A percentile compares a stretch with the other conserved stretches of the same genome.
Conservation (phyloP, 2,329 filamentous ascomycete genomes). For the Plectosphaerella cucumerina region DNA sequence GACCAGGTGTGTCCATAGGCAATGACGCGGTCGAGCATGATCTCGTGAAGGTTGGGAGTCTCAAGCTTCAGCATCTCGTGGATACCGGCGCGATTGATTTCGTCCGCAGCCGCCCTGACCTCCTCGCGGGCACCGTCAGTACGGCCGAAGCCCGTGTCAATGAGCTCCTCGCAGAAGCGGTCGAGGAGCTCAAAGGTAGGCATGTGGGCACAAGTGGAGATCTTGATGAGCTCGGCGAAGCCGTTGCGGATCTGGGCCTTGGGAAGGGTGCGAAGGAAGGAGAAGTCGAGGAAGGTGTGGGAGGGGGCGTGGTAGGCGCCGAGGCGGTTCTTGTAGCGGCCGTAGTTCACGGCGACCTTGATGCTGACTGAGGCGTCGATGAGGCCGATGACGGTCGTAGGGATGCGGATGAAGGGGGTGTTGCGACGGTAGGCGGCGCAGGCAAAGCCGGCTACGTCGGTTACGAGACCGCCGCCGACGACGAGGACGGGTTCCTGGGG, state of each 20-base stretch:
- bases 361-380: constrained; percentile 74
- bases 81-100: constrained; percentile 66
- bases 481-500: constrained; percentile 58
- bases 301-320: constrained; percentile 70
- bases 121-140: constrained; percentile 50
- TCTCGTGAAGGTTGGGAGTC: constrained; percentile 70
- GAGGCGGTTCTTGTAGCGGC: constrained; percentile 70
- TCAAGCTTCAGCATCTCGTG: constrained; percentile 71
- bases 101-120: constrained; percentile 57
- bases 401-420: constrained; percentile 70
- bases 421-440: constrained; percentile 69
- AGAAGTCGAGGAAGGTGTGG: constrained; percentile 71
- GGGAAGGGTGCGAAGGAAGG: constrained; percentile 65
- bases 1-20: constrained; percentile 75
- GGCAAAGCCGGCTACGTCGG: constrained; percentile 68
- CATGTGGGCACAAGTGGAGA: constrained; percentile 65
- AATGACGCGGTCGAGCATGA: constrained; percentile 67
- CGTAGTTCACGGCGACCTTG: constrained; percentile 76
- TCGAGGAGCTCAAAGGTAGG: constrained; percentile 65
- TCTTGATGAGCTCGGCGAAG: constrained; percentile 73
- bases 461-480: constrained; percentile 66
- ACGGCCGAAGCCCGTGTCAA: constrained; percentile 61
- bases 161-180: constrained; percentile 64
- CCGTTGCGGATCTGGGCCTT: constrained; percentile 67
- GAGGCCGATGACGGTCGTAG: constrained; percentile 70